Base-by-base conservation (phyloP, 2,329 filamentous ascomycete species). In the Botrytis porri region DNA sequence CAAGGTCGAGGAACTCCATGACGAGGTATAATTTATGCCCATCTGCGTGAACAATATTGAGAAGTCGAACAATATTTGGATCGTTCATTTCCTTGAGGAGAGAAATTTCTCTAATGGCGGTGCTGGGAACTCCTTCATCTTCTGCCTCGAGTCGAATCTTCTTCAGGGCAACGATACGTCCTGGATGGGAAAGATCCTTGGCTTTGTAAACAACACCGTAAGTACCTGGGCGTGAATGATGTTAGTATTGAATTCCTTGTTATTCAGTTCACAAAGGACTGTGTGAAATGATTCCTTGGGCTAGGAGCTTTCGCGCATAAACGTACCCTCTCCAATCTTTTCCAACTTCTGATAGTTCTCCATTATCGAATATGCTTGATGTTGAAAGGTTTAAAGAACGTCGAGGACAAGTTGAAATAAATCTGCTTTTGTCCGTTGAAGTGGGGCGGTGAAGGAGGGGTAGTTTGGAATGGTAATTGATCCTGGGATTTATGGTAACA, bases 151-250 rank as follows among this genome's bases (percentile, higher is more conserved):
- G 92, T 76, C 94, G 92, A 80, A 97, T 97, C 86, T 97, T 97
- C 87, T 97, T 97, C 78, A 97, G 86, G 35, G 94, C 94, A 76
- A 97, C 94, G 79, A 97, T 96, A 79, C 93, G 92, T 80, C 93
- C 93, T 77, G 88, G 87, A 80, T 95, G 91, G 77, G 89, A 89
- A 74, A 97, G 91, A 82, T 97, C 94, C 77, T 92, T 90, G 74
- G 94, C 94, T 84, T 97, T 97, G 89, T 97, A 97, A 76, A 97
- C 94, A 75, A 97, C 94, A 83, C 94, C 94, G 82, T 97, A 97
- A 25, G 94, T 97, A 80, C 94, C 94, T 97, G 75, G 75, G 75
- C 59, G 75, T 65, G 67, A 67, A 76, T 72, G 62, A 54, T 59
- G 62, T 79, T 57, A 78, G 76, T 73, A 75, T 73, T 8, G 67